Conservation (phyloP, 371 early-diverging fungal genomes). For the Mortierella sp. region DNA sequence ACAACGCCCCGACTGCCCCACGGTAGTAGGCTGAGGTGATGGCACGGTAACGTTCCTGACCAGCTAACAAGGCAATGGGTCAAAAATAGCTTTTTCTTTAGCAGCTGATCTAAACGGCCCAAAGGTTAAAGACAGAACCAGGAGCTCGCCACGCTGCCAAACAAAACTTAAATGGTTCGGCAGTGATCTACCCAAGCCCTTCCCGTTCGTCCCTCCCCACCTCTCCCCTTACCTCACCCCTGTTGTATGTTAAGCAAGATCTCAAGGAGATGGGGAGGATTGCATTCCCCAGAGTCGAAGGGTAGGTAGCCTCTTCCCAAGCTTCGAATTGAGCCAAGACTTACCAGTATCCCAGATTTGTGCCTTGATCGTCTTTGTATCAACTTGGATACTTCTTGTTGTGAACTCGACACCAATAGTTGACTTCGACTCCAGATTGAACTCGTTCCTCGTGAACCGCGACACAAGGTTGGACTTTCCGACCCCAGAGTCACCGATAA, state of each 20-base stretch:
- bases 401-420: slow-evolving; percentile 99
- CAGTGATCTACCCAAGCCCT: background rate
- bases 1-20: slow-evolving; percentile 98
- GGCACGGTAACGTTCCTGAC: slow-evolving; percentile 91
- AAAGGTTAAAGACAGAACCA: slow-evolving; percentile 11
- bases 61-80: slow-evolving; percentile 63
- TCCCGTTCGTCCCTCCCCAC: background rate
- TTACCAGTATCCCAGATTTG: slow-evolving; percentile 99
- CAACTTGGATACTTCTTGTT: slow-evolving; percentile 96
- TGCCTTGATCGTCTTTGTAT: slow-evolving; percentile 97
- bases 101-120: background rate
- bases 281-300: too few relatives aligned
- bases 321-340: too few relatives aligned
- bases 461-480: slow-evolving; percentile 99
- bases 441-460: slow-evolving; percentile 98
- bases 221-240: too few relatives aligned
- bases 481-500: slow-evolving; percentile 99
- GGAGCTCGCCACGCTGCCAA: slow-evolving; percentile 18
- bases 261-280: too few relatives aligned
- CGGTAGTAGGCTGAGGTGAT: slow-evolving; percentile 97
- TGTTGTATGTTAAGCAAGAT: too few relatives aligned
- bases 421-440: slow-evolving; percentile 97
- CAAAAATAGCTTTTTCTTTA: background rate
- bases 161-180: slow-evolving; percentile 20
- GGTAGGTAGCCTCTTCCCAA: too few relatives aligned